Conservation (phyloP, 2,329 filamentous ascomycete genomes). For the Aspergillus tamarii region DNA sequence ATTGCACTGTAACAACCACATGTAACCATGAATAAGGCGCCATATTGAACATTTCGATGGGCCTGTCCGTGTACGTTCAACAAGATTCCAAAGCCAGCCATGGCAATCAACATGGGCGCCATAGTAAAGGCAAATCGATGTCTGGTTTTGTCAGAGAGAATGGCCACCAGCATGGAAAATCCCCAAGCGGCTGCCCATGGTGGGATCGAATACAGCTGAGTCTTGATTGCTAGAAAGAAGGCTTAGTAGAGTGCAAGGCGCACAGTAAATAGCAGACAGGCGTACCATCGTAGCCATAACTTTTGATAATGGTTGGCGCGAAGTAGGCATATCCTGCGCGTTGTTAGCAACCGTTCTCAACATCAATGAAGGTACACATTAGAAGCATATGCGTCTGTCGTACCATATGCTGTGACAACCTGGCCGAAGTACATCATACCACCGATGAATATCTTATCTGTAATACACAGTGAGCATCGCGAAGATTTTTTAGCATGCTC, state of each 20-base stretch:
- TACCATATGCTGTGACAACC: conserved; percentile 73
- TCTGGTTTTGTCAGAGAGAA: conserved; percentile 68
- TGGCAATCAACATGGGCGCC: conserved; percentile 67
- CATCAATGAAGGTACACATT: background rate
- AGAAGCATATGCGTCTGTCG: conserved; percentile 5
- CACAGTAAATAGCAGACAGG: conserved; percentile 4
- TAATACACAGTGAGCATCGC: conserved; percentile 18
- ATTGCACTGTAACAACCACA: conserved; percentile 84
- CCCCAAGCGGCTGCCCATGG: conserved; percentile 74
- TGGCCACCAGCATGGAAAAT: conserved; percentile 76
- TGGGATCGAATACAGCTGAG: conserved; percentile 56
- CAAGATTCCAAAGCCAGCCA: conserved; percentile 76
- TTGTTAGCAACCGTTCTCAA: conserved; percentile 13
- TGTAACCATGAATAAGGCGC: conserved; percentile 78
- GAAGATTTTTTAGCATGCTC: background rate
- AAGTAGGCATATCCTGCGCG: conserved; percentile 71
- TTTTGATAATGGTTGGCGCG: conserved; percentile 70
- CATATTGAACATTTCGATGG: conserved; percentile 70
- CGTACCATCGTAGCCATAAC: conserved; percentile 62
- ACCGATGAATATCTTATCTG: conserved; percentile 69
- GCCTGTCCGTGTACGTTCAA: conserved; percentile 65
- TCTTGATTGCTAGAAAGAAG: conserved; percentile 47
- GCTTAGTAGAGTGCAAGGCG: conserved; percentile 7
- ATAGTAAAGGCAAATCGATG: conserved; percentile 78
- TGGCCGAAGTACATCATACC: conserved; percentile 82